These are phyloP conservation scores for Erucastrum elatum DNA, from an alignment of 345 rosid genomes.

Conservation along the genomic window DNA sequence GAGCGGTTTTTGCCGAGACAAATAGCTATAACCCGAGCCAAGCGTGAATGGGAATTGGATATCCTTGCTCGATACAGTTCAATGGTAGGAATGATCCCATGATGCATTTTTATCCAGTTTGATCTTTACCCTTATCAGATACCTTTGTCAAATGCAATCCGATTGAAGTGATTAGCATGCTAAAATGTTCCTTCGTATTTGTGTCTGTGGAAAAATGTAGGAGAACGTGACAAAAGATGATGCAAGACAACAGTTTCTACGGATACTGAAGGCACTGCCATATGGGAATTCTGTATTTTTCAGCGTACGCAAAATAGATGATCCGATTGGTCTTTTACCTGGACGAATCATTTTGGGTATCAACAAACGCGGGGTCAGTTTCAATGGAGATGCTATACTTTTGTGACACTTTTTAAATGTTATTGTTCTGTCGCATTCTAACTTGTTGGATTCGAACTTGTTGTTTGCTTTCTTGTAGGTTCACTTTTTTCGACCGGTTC, in stretches of 20 bases:
- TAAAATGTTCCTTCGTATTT: not conserved
- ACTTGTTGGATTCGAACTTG: slow-evolving; percentile 18
- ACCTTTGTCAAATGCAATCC: not conserved
- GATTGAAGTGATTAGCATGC: not conserved
- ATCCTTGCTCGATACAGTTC: slow-evolving; percentile 84
- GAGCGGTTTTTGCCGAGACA: slow-evolving; percentile 92
- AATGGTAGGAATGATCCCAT: slow-evolving; percentile 54
- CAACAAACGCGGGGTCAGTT: slow-evolving; percentile 93
- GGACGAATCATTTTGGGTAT: slow-evolving; percentile 92
- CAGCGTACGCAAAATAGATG: slow-evolving; percentile 91
- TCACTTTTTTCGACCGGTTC: slow-evolving; percentile 97
- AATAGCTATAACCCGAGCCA: slow-evolving; percentile 92
- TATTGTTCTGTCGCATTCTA: not conserved
- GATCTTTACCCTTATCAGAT: slow-evolving; percentile 1
- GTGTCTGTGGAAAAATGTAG: slow-evolving; percentile 41
- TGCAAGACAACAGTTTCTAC: slow-evolving; percentile 89
- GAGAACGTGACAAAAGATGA: slow-evolving; percentile 94
- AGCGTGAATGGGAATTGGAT: slow-evolving; percentile 94
- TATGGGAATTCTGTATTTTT: slow-evolving; percentile 96
- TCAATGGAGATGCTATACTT: not conserved
- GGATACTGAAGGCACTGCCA: slow-evolving; percentile 76
- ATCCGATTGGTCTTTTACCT: slow-evolving; percentile 96
- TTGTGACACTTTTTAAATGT: too few species aligned
- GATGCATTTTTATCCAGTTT: slow-evolving; percentile 4
- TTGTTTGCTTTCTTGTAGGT: slow-evolving; percentile 51